These are phyloP conservation scores for Penicillium sp. DNA, from an alignment of 2,329 filamentous ascomycete genomes.

Conservation along the genomic window DNA sequence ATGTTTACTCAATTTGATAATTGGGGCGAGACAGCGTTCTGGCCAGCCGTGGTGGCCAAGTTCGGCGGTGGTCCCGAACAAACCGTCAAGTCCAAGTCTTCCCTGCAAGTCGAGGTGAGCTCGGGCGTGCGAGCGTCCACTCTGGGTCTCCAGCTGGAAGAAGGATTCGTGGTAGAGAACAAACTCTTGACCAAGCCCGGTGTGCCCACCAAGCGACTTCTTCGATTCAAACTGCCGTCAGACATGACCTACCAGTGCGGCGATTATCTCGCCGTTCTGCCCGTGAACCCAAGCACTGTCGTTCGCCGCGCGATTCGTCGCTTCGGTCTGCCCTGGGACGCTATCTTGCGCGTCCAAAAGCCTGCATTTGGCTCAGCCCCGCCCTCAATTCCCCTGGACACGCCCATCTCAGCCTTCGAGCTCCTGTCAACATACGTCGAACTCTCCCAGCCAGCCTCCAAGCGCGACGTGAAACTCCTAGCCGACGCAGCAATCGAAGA, in stretches of 20 bases:
- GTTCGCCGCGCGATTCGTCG: slow-evolving; percentile 64
- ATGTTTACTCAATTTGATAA: slow-evolving; percentile 69
- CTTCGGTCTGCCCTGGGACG: slow-evolving; percentile 71
- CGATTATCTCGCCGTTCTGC: slow-evolving; percentile 75
- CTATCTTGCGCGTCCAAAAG: slow-evolving; percentile 63
- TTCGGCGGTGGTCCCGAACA: slow-evolving; percentile 31
- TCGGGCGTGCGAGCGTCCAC: slow-evolving; percentile 57
- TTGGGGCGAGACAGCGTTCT: slow-evolving; percentile 65
- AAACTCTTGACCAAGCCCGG: slow-evolving; percentile 54
- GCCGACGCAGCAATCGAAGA: slow-evolving; percentile 53
- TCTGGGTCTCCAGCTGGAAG: slow-evolving; percentile 65
- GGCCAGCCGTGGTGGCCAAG: slow-evolving; percentile 52
- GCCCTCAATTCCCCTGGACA: slow-evolving; percentile 54
- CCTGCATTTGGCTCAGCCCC: slow-evolving; percentile 48
- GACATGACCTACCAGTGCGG: slow-evolving; percentile 69
- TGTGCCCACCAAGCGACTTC: slow-evolving; percentile 62
- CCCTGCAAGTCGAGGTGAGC: slow-evolving; percentile 53
- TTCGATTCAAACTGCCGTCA: slow-evolving; percentile 68
- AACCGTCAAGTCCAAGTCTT: slow-evolving; percentile 37
- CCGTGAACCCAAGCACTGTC: slow-evolving; percentile 65
- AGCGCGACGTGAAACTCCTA: slow-evolving; percentile 56
- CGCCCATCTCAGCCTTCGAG: slow-evolving; percentile 62
- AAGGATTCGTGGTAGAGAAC: slow-evolving; percentile 61
- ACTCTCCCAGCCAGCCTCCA: slow-evolving; percentile 70
- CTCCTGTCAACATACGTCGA: slow-evolving; percentile 73